Percentiles rank a stretch among this genome's conserved stretches.
Evolutionary conservation across 2,329 filamentous ascomycete species (phyloP).

Genomic region (Cladosporium cucumerinum): DNA sequence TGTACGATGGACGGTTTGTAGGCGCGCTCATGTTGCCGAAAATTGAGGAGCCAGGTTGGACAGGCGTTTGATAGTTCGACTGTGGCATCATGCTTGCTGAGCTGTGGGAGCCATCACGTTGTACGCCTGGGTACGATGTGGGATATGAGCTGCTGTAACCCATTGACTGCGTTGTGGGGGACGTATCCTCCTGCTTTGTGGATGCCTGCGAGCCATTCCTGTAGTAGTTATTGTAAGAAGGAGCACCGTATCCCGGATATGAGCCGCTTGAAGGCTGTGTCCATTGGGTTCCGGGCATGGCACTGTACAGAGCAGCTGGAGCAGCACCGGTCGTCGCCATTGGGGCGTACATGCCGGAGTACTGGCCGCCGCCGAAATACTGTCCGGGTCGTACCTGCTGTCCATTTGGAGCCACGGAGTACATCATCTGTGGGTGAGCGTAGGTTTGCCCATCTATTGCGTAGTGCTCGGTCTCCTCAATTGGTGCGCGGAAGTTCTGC

Average conservation of each 20-base stretch:
- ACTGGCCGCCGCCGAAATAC: constrained; percentile 30
- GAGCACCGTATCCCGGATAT: constrained; percentile 28
- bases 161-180: constrained; percentile 24
- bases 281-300: constrained; percentile 14
- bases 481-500: constrained; percentile 39
- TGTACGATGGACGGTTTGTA: constrained; percentile 27
- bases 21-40: constrained; percentile 26
- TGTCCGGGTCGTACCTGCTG: constrained; percentile 33
- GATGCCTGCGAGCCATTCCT: constrained; percentile 25
- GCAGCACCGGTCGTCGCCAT: constrained; percentile 23
- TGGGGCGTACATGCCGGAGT: constrained; percentile 30
- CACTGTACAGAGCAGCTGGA: constrained; percentile 28
- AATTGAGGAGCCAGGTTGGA: constrained; percentile 24
- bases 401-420: constrained; percentile 27
- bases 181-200: constrained; percentile 23
- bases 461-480: constrained; percentile 38
- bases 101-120: constrained; percentile 27
- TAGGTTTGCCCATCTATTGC: constrained; percentile 35
- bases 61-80: constrained; percentile 28
- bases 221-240: constrained; percentile 30
- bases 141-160: constrained; percentile 31
- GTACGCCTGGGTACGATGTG: constrained; percentile 27
- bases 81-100: constrained; percentile 27
- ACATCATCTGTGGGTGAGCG: constrained; percentile 36
- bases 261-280: constrained; percentile 4